Base-by-base conservation (phyloP, 306 rosid genomes). In the Phaseolus lunatus region DNA sequence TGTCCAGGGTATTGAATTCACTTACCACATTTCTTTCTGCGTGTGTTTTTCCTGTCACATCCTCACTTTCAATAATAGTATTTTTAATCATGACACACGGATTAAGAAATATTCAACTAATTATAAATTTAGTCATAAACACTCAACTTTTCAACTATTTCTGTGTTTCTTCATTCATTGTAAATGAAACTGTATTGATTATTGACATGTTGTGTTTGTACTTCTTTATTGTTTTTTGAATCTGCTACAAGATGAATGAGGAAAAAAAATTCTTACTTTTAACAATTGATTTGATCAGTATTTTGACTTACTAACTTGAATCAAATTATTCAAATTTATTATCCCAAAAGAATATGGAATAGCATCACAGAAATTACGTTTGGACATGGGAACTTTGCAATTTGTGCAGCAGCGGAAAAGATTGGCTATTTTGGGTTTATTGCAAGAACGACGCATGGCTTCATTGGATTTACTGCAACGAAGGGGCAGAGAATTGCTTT, bases 401-500 rank as follows among this genome's bases (percentile, higher is more conserved):
- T 48, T 16, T 48, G 54, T 48, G 22, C 54, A 48, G 54, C 54
- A n/a, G 54, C 54, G 54, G 18, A 48, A 48, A 48, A 48, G 54
- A 48, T 48, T 48, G 54, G 54, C 54, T 48, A 48, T 48, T 5
- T 48, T 48, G 22, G 54, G 54, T 16, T 48, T 48, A n/a, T 2
- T 0, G 20, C 54, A 48, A 48, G 9, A 48, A 48, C 54, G 22
- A 6, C 20, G 22, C 10, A 48, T 0, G 54, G 54, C 54, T 48
- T 48, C 54, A 16, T 48, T 48, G 22, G 54, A 16, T 48, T 48
- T 48, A 48, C 54, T 48, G 54, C 54, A 48, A 7, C 54, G 54
- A 48, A 18, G 54, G 9, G 54, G 54, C 54, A 48, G 22, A n/a
- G 54, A 48, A 16, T 5, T 48, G 54, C 54, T 48, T 48, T 48